Evolutionary conservation across 306 rosid genomes (phyloP), one percentile per base, ranked within the genome.

Genomic region (Glycine tomentella): DNA sequence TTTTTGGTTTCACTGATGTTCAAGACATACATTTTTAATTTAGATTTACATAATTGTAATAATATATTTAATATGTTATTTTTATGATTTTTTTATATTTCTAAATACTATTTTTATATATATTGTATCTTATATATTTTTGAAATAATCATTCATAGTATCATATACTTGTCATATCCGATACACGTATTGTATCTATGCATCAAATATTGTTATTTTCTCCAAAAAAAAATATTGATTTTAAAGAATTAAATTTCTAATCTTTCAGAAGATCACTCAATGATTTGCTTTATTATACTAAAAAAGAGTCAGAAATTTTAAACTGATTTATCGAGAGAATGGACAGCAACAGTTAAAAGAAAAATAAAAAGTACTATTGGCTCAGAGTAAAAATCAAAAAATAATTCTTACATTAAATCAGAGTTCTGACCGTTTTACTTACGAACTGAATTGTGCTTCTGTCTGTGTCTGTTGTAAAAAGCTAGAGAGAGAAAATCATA

Each of bases 361-460:
- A 33, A 58, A 63, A 72, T 8, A 6, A 15, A 51, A 25, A 48
- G 58, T 25, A 46, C 42, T 77, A 52, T 61, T 2, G 72, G 4
- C 0, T 3, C 7, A 40, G 40, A 36, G 31, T 0, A 34, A 34
- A 34, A 34, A 34, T 34, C 4, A 3, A 16, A 69, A 78, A 67
- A 69, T 87, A 83, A 67, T 40, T 84, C 48, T 44, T 14, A 51
- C 44, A 69, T 76, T 83, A 14, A 56, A 69, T 75, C 16, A 59
- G 10, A 68, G 55, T 15, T 66, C 72, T 40, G 72, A 14, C 51
- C 67, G 45, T 70, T 71, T 36, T 65, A 49, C 33, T 44, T 73
- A 74, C 82, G 81, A 79, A 58, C 66, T 53, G 66, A 58, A 70
- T 36, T 48, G 77, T 77, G 76, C 63, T 56, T 69, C 46, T 59